Base-by-base conservation (phyloP, 2,329 filamentous ascomycete species). In the Trichophyton mentagrophytes region DNA sequence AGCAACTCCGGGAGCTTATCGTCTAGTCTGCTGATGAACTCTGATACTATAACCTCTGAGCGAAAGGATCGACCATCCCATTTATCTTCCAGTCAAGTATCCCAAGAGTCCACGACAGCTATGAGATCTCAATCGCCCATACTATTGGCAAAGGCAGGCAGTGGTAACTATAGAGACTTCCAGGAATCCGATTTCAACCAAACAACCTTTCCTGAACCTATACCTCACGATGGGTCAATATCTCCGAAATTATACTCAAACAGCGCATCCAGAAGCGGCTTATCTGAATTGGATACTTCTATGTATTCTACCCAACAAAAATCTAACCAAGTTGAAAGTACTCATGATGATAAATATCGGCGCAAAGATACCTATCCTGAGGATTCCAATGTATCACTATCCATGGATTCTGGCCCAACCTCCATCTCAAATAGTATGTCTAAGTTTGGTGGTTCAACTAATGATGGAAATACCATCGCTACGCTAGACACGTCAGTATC, bases 321-420 rank as follows among this genome's bases (percentile, higher is more conserved):
- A 40, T 46, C 51, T 20, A 73, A 69, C 46, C 67, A 66, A 13
- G 60, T 65, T 20, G 72, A 73, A 42, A 64, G 61, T 30, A 55
- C 57, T 2, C 66, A 68, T 30, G 69, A 70, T 30, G 57, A 60
- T 5, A 58, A 61, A 2, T 27, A 63, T 8, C 63, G 67, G 11
- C 56, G 58, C 56, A 77, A 80, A 55, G 77, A 68, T 33, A 68
- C 65, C 62, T 64, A 65, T 20, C 65, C 67, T 47, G 70, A 69
- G 17, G 69, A 67, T 59, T 72, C 72, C 13, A 66, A 67, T 8
- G 63, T 67, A 58, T 72, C 72, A 59, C 62, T 70, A 27, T 66
- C 63, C 20, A 64, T 62, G 4, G 70, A 73, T 30, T 68, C 69
- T 11, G 61, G 61, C 38, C 58, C 71, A 58, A 65, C 66, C 30